A percentile compares a stretch with the other conserved stretches of the same genome.
Evolutionary conservation across 108 stramenopile species (phyloP).

Genomic region (Cyclostephanos invisitatus): DNA sequence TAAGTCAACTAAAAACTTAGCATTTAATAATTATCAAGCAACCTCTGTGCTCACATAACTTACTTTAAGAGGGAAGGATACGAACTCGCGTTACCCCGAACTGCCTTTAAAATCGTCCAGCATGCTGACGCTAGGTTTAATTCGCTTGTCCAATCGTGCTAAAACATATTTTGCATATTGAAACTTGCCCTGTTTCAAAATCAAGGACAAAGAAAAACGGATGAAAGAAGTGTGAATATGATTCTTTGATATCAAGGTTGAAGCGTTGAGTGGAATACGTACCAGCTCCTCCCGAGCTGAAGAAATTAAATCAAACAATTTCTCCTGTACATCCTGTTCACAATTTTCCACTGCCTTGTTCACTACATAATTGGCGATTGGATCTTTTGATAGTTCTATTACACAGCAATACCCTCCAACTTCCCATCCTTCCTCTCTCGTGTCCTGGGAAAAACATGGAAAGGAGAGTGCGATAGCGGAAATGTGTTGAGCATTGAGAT

Average conservation of each 20-base stretch:
- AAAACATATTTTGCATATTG: slow-evolving; percentile 84
- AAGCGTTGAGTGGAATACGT: background rate
- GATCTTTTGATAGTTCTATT: slow-evolving; percentile 89
- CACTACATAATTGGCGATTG: slow-evolving; percentile 95
- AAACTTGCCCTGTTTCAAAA: slow-evolving; percentile 59
- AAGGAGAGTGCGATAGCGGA: background rate
- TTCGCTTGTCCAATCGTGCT: slow-evolving; percentile 33
- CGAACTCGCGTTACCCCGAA: too few species aligned
- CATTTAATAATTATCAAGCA: too few species aligned
- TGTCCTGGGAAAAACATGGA: slow-evolving; percentile 39
- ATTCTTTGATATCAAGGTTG: background rate
- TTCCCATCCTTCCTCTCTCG: slow-evolving; percentile 23
- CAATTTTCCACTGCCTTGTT: slow-evolving; percentile 51
- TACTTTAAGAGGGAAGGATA: too few species aligned
- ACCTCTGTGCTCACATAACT: too few species aligned
- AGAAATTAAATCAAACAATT: slow-evolving; percentile 19
- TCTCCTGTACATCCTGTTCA: slow-evolving; percentile 20
- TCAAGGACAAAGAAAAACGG: slow-evolving; percentile 4
- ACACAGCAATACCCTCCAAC: slow-evolving; percentile 60
- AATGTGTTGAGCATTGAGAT: background rate
- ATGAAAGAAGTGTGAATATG: background rate
- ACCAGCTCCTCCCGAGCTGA: slow-evolving; percentile 38
- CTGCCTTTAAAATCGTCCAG: too few species aligned
- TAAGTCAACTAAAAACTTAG: too few species aligned
- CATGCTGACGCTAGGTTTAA: too few species aligned